Conservation (phyloP, 805 yeast species). For the Yarrowia hollandica region DNA sequence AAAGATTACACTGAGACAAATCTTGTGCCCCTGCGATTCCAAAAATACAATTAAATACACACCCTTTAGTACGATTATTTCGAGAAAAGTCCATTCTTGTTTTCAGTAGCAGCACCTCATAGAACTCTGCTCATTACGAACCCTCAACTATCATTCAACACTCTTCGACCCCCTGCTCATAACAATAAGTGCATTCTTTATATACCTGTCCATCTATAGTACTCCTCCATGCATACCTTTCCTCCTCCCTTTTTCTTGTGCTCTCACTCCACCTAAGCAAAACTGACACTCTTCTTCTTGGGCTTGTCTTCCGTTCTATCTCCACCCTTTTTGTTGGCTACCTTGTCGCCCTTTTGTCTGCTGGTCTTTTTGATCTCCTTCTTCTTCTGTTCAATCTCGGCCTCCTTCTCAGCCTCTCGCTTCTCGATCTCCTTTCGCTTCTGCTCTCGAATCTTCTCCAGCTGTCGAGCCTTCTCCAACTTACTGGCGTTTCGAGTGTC, state of each 20-base stretch:
- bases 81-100: no score
- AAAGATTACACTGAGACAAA: no score
- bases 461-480: conserved; percentile 81
- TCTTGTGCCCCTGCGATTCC: no score
- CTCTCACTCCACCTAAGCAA: conserved; percentile 1
- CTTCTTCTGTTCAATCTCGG: conserved; percentile 73
- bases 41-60: no score
- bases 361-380: conserved; percentile 65
- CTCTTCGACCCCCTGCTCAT: no score
- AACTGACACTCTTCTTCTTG: conserved; percentile 18
- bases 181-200: no score
- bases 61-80: no score
- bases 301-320: background rate
- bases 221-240: no score
- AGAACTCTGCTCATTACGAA: no score
- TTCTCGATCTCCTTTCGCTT: conserved; percentile 84
- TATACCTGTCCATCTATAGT: background rate
- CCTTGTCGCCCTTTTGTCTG: conserved; percentile 56
- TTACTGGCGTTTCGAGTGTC: conserved; percentile 83
- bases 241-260: no score
- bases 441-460: conserved; percentile 86
- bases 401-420: conserved; percentile 69
- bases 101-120: no score
- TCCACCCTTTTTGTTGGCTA: background rate
- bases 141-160: no score